Conservation (phyloP, 2,329 filamentous ascomycete species). For the Pseudogymnoascus sp. region DNA sequence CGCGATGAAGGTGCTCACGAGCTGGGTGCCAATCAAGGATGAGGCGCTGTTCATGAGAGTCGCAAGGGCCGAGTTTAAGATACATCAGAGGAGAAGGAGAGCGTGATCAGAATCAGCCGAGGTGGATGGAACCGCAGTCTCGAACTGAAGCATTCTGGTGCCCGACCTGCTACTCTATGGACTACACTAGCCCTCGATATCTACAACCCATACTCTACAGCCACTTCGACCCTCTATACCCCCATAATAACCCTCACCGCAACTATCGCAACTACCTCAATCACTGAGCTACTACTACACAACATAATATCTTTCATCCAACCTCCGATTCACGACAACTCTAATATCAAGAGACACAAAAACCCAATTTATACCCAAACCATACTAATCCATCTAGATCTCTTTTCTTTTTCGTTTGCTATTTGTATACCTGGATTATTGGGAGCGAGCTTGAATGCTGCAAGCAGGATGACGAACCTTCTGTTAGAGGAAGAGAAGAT, state of each 20-base stretch:
- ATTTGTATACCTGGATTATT: slow-evolving; percentile 2
- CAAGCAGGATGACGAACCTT: not conserved
- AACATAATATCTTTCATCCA: not conserved
- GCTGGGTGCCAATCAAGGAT: slow-evolving; percentile 88
- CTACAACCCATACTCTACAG: not conserved
- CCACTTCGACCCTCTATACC: not conserved
- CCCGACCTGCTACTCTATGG: not conserved
- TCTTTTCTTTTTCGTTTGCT: not conserved
- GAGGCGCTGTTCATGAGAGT: slow-evolving; percentile 91
- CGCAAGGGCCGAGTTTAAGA: slow-evolving; percentile 77
- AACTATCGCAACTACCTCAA: not conserved
- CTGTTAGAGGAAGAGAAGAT: not conserved
- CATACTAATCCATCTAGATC: not conserved
- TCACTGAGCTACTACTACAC: not conserved
- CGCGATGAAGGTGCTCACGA: slow-evolving; percentile 92
- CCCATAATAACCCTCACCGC: not conserved
- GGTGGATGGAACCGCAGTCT: not conserved
- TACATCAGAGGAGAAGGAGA: slow-evolving; percentile 40
- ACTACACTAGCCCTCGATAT: not conserved
- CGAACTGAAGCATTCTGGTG: not conserved
- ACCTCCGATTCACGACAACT: not conserved
- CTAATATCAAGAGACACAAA: not conserved
- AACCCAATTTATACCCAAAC: not conserved
- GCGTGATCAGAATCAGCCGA: not conserved
- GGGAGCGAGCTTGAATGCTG: not conserved